These are phyloP conservation scores for Acanthamoeba triangularis DNA, from an alignment of 208 protist species.

Conservation along the genomic window DNA sequence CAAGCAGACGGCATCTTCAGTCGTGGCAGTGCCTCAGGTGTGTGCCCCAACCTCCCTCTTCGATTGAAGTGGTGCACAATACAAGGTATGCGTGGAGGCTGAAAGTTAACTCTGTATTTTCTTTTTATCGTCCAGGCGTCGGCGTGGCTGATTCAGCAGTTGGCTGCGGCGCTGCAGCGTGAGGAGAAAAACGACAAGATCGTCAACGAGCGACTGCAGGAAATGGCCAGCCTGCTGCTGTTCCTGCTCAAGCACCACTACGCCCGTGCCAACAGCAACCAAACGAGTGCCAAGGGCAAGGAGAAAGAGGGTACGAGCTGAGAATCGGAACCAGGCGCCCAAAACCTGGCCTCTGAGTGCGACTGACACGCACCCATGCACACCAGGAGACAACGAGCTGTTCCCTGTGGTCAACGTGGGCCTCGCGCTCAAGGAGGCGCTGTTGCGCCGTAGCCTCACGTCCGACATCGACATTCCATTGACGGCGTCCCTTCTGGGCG, in stretches of 20 bases:
- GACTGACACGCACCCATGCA: background rate
- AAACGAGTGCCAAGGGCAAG: constrained; percentile 3
- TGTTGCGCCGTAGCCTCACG: background rate
- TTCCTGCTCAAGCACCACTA: constrained; percentile 48
- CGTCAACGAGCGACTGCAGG: background rate
- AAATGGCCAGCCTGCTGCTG: constrained; percentile 8
- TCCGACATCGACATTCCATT: background rate
- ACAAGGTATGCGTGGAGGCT: background rate
- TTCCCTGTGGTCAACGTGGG: background rate
- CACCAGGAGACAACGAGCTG: background rate
- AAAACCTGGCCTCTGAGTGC: no score
- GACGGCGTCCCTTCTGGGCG: background rate
- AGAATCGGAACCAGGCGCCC: no score
- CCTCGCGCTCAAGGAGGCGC: background rate
- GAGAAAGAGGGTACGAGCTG: background rate
- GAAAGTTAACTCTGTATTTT: no score
- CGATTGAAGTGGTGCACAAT: background rate
- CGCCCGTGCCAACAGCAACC: background rate
- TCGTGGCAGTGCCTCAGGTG: background rate
- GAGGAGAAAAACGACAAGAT: background rate
- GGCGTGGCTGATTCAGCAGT: background rate
- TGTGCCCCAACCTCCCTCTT: no score
- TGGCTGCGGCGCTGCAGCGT: background rate
- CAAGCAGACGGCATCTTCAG: background rate
- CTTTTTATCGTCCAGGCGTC: background rate